Conservation (phyloP, 129 eudicot species). For the Escallonia herrerae region DNA sequence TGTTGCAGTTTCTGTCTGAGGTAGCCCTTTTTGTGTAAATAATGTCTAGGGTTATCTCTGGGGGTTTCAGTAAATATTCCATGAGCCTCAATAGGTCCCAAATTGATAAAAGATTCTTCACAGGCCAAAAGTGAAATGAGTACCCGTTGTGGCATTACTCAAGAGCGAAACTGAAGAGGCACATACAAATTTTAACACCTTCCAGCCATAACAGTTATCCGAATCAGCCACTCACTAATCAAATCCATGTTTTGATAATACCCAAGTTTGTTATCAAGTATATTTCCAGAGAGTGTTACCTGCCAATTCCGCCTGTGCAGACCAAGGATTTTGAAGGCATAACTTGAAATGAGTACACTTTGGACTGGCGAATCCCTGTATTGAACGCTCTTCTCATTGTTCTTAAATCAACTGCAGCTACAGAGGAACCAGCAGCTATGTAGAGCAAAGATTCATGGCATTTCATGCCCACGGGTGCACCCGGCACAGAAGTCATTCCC, state of each 20-base stretch:
- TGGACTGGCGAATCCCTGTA: constrained; percentile 26
- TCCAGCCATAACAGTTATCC: no score
- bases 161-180: no score
- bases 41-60: no score
- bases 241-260: no score
- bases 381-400: constrained; percentile 53
- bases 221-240: no score
- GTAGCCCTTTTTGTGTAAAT: background rate
- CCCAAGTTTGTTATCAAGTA: no score
- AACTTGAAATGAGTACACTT: constrained; percentile 47
- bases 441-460: constrained; percentile 69
- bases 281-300: constrained; percentile 28
- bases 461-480: constrained; percentile 63
- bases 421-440: constrained; percentile 64
- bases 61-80: no score
- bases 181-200: no score
- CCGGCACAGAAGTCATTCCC: constrained; percentile 52
- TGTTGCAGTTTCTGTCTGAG: background rate
- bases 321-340: constrained; percentile 61
- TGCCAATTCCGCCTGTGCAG: constrained; percentile 64
- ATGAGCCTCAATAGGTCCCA: no score
- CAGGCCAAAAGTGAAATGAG: no score
- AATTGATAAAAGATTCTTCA: no score
- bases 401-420: constrained; percentile 73
- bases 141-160: no score